phyloP scores from a whole-genome alignment of 805 yeast species.

The Danielia reshetovae region DNA sequence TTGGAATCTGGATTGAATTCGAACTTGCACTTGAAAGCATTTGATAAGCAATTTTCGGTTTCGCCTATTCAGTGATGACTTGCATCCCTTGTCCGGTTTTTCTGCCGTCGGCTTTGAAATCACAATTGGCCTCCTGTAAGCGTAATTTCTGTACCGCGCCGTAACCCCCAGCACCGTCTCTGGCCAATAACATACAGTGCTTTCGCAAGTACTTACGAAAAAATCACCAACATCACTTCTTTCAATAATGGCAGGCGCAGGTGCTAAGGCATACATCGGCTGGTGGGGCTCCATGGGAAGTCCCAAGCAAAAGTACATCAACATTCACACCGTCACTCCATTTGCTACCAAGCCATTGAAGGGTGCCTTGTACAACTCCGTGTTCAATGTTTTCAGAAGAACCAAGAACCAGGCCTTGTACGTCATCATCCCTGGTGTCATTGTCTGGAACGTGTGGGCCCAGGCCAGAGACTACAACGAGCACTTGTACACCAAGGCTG shows the following conservation, averaged over 20 bases:
- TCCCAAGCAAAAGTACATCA: conserved; percentile 81
- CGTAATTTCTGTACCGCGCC: neutral
- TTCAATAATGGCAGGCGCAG: conserved; percentile 59
- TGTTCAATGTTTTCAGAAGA: conserved; percentile 95
- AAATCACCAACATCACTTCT: conserved; percentile 3
- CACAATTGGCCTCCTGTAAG: neutral
- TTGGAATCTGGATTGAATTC: neutral
- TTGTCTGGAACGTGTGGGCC: conserved; percentile 86
- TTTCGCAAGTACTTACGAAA: conserved; percentile 12
- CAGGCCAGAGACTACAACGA: conserved; percentile 86
- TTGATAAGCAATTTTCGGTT: no score
- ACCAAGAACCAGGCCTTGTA: conserved; percentile 78
- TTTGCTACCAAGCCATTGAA: conserved; percentile 89
- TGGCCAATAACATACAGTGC: conserved; percentile 14
- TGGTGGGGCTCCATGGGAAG: conserved; percentile 93
- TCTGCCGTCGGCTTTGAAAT: no score
- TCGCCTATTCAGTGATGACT: no score
- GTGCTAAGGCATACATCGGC: conserved; percentile 80
- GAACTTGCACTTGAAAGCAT: no score
- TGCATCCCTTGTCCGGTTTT: no score
- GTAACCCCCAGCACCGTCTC: neutral
- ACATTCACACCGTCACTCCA: conserved; percentile 88
- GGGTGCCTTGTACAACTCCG: conserved; percentile 78
- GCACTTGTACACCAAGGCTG: conserved; percentile 94
- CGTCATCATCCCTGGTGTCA: conserved; percentile 69